These are phyloP conservation scores for Salix exigua DNA, from an alignment of 345 rosid genomes.

Conservation along the genomic window DNA sequence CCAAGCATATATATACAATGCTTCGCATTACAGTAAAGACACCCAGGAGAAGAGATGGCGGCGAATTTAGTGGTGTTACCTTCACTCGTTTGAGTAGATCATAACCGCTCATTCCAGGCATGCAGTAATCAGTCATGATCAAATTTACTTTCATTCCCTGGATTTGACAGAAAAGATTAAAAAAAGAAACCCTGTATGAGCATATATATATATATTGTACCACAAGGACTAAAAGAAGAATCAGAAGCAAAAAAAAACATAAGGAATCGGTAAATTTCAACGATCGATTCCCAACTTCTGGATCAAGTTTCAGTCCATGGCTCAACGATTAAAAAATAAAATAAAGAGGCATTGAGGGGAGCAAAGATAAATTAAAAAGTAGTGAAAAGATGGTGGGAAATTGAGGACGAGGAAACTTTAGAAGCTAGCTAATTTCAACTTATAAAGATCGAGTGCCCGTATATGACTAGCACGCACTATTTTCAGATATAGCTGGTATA, in stretches of 20 bases:
- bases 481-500: too few species aligned
- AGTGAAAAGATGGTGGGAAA: not conserved
- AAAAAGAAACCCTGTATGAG: not conserved
- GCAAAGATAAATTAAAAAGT: too few species aligned
- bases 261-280: not conserved
- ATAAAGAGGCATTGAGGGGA: too few species aligned
- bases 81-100: constrained; percentile 76
- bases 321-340: not conserved
- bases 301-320: not conserved
- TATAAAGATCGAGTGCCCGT: not conserved
- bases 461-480: not conserved
- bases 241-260: not conserved
- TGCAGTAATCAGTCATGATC: constrained; percentile 81
- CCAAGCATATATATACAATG: not conserved
- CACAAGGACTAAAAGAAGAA: not conserved
- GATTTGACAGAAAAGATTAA: not conserved
- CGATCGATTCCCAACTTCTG: not conserved
- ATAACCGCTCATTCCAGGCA: constrained; percentile 91
- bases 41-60: not conserved
- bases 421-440: not conserved
- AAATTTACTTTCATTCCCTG: constrained; percentile 64
- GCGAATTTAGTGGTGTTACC: constrained; percentile 23
- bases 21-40: not conserved
- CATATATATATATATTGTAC: not conserved
- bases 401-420: not conserved